A percentile compares a stretch with the other conserved stretches of the same genome.
Conservation (phyloP, 2,329 filamentous ascomycete genomes). For the Knoxdaviesia capensis region DNA sequence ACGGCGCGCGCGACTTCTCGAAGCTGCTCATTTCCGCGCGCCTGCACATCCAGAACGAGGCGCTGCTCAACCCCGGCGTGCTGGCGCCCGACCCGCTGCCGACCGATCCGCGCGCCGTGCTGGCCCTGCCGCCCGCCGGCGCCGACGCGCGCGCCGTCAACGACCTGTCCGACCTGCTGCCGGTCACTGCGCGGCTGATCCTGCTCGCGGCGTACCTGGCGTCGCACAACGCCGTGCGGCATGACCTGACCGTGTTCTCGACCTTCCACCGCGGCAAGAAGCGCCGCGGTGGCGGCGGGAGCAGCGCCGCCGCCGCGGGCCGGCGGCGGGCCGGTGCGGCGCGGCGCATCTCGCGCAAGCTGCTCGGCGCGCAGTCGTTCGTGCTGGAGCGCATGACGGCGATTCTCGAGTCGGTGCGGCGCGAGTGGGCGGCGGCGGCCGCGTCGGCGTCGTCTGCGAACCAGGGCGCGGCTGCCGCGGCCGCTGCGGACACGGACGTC, state of each 20-base stretch:
- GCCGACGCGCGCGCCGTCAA: no score
- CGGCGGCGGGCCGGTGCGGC: constrained; percentile 25
- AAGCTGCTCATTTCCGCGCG: constrained; percentile 56
- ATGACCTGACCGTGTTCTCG: constrained; percentile 58
- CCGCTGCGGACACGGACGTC: constrained; percentile 30
- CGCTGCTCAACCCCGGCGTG: constrained; percentile 36
- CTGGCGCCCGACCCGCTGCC: neutral
- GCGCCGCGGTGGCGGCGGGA: constrained; percentile 27
- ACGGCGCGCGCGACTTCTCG: constrained; percentile 62
- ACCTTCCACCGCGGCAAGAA: constrained; percentile 38
- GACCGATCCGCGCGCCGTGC: neutral
- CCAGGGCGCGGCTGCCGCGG: constrained; percentile 9
- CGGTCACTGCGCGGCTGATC: constrained; percentile 53
- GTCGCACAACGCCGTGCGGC: constrained; percentile 57
- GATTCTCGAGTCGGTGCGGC: constrained; percentile 48
- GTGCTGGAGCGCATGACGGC: constrained; percentile 60
- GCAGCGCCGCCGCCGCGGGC: constrained; percentile 10
- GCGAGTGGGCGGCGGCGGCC: constrained; percentile 25
- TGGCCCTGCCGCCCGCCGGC: constrained; percentile 1
- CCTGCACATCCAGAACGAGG: constrained; percentile 51
- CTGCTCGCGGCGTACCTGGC: constrained; percentile 63
- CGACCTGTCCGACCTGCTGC: constrained; percentile 37
- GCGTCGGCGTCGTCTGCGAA: constrained; percentile 12
- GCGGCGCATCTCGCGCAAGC: constrained; percentile 55
- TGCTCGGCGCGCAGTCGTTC: constrained; percentile 60